Evolutionary conservation across 805 yeast genomes (phyloP).

Genomic region (Nakazawaea laoshanensis): DNA sequence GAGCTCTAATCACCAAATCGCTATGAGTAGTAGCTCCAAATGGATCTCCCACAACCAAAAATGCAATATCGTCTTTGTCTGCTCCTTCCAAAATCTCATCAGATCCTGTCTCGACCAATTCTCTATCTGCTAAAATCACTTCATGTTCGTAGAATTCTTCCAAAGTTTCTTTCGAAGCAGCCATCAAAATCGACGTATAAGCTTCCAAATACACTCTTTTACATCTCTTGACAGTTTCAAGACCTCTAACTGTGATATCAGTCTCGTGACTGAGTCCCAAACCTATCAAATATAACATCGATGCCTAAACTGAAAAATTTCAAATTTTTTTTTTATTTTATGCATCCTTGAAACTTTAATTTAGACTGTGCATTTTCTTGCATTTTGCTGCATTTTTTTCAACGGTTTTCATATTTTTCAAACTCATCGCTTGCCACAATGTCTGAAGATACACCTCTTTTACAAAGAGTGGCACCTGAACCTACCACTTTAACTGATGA

Average conservation of each 20-base stretch:
- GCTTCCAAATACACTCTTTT: conserved; percentile 92
- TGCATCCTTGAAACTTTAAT: too few relatives aligned
- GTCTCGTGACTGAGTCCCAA: conserved; percentile 82
- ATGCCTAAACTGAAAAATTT: too few relatives aligned
- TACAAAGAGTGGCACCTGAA: conserved; percentile 5
- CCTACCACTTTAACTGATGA: conserved; percentile 3
- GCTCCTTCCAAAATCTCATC: conserved; percentile 77
- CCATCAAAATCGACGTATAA: conserved; percentile 91
- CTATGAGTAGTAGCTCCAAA: conserved; percentile 98
- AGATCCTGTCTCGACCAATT: conserved; percentile 83
- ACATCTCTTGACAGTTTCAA: conserved; percentile 76
- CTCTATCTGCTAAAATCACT: conserved; percentile 87
- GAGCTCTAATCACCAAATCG: conserved; percentile 85
- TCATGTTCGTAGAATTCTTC: conserved; percentile 83
- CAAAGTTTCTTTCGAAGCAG: conserved; percentile 66
- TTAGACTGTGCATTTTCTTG: too few relatives aligned
- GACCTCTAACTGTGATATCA: conserved; percentile 92
- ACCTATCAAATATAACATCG: conserved; percentile 86
- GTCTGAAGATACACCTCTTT: conserved; percentile 2
- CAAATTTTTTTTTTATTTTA: too few relatives aligned
- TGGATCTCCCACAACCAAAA: conserved; percentile 94
- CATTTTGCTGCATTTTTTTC: too few relatives aligned
- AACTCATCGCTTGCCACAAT: too few relatives aligned
- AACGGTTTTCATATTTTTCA: too few relatives aligned
- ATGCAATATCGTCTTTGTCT: conserved; percentile 77